Evolutionary conservation across 202 grass and related monocot genomes (phyloP).

Genomic region (Dendrocalamus latiflorus): DNA sequence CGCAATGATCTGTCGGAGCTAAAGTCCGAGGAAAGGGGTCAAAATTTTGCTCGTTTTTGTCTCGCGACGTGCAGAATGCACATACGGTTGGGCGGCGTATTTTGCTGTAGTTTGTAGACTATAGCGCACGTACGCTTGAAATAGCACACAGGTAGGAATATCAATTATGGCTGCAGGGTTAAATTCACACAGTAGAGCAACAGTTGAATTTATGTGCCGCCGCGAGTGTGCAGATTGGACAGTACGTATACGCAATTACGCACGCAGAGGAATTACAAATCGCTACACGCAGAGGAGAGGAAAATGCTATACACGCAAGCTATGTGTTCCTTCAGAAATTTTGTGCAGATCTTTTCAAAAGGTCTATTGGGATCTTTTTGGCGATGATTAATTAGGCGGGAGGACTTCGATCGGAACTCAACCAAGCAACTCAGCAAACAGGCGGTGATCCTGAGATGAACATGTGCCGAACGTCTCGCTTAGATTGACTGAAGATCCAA

Average conservation of each 20-base stretch:
- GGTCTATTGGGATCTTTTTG: neutral
- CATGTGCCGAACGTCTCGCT: slow-evolving; percentile 14
- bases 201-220: slow-evolving; percentile 6
- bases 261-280: neutral
- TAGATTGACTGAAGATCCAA: neutral
- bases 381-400: neutral
- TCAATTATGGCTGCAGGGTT: slow-evolving; percentile 12
- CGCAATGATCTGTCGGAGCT: slow-evolving; percentile 10
- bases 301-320: neutral
- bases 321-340: neutral
- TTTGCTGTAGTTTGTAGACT: slow-evolving; percentile 29
- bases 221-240: slow-evolving; percentile 27
- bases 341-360: neutral
- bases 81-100: neutral
- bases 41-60: neutral
- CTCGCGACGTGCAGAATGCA: neutral
- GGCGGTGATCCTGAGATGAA: slow-evolving; percentile 32
- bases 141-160: neutral
- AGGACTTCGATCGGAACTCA: neutral
- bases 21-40: slow-evolving; percentile 20
- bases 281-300: slow-evolving; percentile 8
- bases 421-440: neutral
- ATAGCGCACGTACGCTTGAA: neutral
- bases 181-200: slow-evolving; percentile 22
- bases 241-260: neutral